A percentile compares a stretch with the other conserved stretches of the same genome.
Conservation (phyloP, 441 rosid genomes). For the Melastoma candidum region DNA sequence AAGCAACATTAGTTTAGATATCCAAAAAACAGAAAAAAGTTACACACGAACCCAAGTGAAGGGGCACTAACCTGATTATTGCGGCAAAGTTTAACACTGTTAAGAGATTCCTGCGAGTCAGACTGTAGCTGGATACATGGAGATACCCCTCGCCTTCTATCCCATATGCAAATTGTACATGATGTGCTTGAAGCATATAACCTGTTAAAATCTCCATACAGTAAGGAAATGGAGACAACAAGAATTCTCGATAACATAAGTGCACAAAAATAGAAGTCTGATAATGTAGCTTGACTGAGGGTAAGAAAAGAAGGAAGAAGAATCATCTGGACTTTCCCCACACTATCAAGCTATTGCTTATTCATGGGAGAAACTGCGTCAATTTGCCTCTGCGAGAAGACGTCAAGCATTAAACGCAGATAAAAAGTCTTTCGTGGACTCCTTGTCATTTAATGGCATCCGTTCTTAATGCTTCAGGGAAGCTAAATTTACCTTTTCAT, state of each 20-base stretch:
- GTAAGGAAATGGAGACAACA: neutral
- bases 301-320: too few species aligned
- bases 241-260: neutral
- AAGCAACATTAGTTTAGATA: too few species aligned
- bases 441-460: too few species aligned
- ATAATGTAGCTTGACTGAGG: too few species aligned
- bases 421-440: too few species aligned
- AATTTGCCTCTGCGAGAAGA: too few species aligned
- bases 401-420: too few species aligned
- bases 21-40: neutral
- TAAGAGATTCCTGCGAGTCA: slow-evolving; percentile 34
- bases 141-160: slow-evolving; percentile 50
- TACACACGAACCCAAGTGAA: neutral
- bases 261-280: slow-evolving; percentile 3
- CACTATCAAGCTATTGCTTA: too few species aligned
- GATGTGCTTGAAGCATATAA: slow-evolving; percentile 65
- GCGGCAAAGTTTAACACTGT: slow-evolving; percentile 46
- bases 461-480: too few species aligned
- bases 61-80: slow-evolving; percentile 61
- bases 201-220: slow-evolving; percentile 27
- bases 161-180: slow-evolving; percentile 76
- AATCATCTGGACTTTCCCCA: too few species aligned
- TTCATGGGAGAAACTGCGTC: too few species aligned
- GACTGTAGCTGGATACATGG: slow-evolving; percentile 69
- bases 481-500: too few species aligned